Conservation (phyloP, 1,139 yeast genomes). For the Cylindricascospora bacillispora region DNA sequence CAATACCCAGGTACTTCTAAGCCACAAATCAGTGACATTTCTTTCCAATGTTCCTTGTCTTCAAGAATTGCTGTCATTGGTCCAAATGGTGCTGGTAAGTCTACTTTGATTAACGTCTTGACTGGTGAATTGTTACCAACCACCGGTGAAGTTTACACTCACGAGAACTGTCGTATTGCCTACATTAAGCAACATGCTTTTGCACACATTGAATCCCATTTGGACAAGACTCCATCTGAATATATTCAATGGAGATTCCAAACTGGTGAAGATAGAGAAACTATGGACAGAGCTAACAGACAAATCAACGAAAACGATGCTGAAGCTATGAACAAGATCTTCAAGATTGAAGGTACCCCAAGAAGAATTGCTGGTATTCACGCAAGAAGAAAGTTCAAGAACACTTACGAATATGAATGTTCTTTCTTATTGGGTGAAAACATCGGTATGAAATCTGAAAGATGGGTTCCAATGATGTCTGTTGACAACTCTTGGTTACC, state of each 20-base stretch:
- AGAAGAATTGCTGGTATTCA: slow-evolving; percentile 94
- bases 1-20: slow-evolving; percentile 97
- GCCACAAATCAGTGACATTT: slow-evolving; percentile 83
- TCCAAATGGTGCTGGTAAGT: slow-evolving; percentile 99
- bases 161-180: slow-evolving; percentile 99
- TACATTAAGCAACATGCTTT: slow-evolving; percentile 99
- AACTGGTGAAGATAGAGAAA: slow-evolving; percentile 99
- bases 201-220: slow-evolving; percentile 96
- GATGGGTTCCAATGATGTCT: slow-evolving; percentile 99
- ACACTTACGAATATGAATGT: slow-evolving; percentile 99
- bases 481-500: slow-evolving; percentile 99
- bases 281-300: slow-evolving; percentile 99
- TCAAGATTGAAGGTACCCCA: slow-evolving; percentile 96
- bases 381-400: slow-evolving; percentile 99
- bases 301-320: slow-evolving; percentile 95
- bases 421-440: slow-evolving; percentile 95
- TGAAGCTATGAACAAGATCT: slow-evolving; percentile 97
- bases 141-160: slow-evolving; percentile 95
- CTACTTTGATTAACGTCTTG: slow-evolving; percentile 93
- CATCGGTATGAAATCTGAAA: slow-evolving; percentile 96
- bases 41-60: slow-evolving; percentile 97
- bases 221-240: slow-evolving; percentile 99
- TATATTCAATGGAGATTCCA: slow-evolving; percentile 99
- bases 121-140: slow-evolving; percentile 99
- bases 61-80: slow-evolving; percentile 99